Conservation (phyloP, 2,329 filamentous ascomycete genomes). For the Alternaria alternata region DNA sequence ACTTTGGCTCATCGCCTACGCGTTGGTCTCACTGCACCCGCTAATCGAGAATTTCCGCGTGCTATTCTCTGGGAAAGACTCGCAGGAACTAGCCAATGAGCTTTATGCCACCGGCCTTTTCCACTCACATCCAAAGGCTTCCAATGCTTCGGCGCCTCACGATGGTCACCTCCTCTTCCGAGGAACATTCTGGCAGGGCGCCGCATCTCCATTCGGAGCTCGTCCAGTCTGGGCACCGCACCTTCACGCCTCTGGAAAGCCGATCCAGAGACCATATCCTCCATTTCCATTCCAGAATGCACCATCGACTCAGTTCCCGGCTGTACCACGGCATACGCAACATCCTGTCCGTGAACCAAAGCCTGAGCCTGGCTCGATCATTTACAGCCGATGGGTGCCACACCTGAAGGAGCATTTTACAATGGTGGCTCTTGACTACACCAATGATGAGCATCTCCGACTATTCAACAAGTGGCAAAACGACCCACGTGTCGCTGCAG, state of each 20-base stretch:
- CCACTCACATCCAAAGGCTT: conserved; percentile 51
- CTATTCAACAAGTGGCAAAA: conserved; percentile 86
- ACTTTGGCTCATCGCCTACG: conserved; percentile 58
- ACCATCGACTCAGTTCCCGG: conserved; percentile 58
- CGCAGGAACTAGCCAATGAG: conserved; percentile 50
- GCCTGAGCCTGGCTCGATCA: conserved; percentile 71
- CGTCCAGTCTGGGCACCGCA: conserved; percentile 52
- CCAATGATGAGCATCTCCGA: conserved; percentile 68
- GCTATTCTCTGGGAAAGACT: conserved; percentile 49
- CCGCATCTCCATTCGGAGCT: conserved; percentile 53
- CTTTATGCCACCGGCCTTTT: conserved; percentile 56
- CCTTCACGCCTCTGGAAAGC: conserved; percentile 46
- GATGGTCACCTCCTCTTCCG: conserved; percentile 60
- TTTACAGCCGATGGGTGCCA: conserved; percentile 82
- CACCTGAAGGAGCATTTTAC: conserved; percentile 79
- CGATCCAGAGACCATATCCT: conserved; percentile 53
- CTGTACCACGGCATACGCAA: conserved; percentile 64
- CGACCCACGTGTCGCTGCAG: conserved; percentile 79
- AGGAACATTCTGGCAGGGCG: conserved; percentile 58
- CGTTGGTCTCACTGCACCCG: conserved; percentile 55
- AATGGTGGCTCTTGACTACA: conserved; percentile 76
- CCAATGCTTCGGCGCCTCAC: conserved; percentile 45
- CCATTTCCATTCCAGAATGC: conserved; percentile 54
- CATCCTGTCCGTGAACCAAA: conserved; percentile 78
- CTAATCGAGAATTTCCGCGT: conserved; percentile 57